Percentiles rank a stretch among this genome's conserved stretches.
Conservation (phyloP, 208 protist species). For the Crithidia expoeki region DNA sequence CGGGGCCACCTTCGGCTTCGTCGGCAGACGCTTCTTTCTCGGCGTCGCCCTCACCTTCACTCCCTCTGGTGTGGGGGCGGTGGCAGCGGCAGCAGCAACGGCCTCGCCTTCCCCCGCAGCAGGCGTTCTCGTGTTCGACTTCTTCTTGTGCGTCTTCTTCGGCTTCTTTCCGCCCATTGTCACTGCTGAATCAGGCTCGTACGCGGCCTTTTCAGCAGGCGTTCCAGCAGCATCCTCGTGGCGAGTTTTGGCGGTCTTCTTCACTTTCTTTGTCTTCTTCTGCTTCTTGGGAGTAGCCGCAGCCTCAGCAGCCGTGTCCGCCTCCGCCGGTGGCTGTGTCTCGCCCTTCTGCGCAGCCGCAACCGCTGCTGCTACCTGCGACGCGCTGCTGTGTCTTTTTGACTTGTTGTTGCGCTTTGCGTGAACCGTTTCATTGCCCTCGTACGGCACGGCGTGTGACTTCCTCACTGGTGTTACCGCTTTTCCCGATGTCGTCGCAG, state of each 20-base stretch:
- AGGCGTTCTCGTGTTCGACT: no score
- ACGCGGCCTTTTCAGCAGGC: no score
- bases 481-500: not conserved
- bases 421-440: slow-evolving; percentile 14
- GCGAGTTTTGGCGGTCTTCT: not conserved
- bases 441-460: slow-evolving; percentile 22
- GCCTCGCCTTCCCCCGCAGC: not conserved
- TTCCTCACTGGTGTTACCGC: not conserved
- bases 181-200: not conserved
- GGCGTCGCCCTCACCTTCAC: not conserved
- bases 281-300: not conserved
- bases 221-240: not conserved
- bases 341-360: not conserved
- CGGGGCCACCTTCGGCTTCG: not conserved
- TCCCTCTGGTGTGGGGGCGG: not conserved
- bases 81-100: not conserved
- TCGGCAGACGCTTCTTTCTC: not conserved
- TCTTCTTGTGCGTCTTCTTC: slow-evolving; percentile 15
- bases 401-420: slow-evolving; percentile 3
- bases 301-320: not conserved
- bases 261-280: not conserved
- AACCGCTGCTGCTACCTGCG: not conserved
- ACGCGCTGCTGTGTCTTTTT: not conserved
- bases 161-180: not conserved
- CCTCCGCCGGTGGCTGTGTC: not conserved